Evolutionary conservation across 768 basidiomycete species (phyloP).

Genomic region (Imleria badia): DNA sequence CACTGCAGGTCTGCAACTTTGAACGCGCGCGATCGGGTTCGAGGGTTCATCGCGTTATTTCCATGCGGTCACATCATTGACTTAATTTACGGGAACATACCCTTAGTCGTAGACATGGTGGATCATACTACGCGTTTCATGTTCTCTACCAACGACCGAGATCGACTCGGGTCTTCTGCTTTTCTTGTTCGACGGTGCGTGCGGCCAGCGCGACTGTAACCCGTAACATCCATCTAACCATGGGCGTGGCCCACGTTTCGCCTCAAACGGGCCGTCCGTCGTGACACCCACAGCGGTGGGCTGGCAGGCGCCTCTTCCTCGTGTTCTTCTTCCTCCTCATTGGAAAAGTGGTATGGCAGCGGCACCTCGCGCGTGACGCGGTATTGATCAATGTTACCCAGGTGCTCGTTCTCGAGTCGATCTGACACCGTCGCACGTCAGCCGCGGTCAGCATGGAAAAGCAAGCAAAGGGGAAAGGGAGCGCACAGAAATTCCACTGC

Average conservation of each 20-base stretch:
- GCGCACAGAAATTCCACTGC: conserved; percentile 91
- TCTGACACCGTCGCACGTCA: conserved; percentile 37
- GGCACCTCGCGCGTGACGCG: conserved; percentile 85
- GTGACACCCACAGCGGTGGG: not conserved
- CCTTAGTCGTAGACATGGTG: not conserved
- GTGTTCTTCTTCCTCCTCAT: conserved; percentile 38
- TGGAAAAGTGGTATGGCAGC: conserved; percentile 67
- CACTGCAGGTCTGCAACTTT: not conserved
- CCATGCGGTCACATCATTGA: not conserved
- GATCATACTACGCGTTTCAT: not conserved
- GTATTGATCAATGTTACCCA: conserved; percentile 81
- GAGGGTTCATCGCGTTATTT: not conserved
- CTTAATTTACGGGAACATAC: not conserved
- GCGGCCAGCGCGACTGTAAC: not conserved
- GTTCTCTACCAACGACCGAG: not conserved
- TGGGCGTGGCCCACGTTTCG: not conserved
- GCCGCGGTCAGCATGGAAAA: not conserved
- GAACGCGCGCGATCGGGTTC: not conserved
- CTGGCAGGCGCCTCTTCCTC: too few species aligned
- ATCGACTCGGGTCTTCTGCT: not conserved
- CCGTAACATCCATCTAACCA: too few species aligned
- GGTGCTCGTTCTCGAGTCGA: conserved; percentile 87
- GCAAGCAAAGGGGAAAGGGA: conserved; percentile 1
- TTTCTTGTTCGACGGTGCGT: too few species aligned
- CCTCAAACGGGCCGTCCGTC: not conserved